Conservation (phyloP, 768 basidiomycete genomes). For the Gymnopilus junonius region DNA sequence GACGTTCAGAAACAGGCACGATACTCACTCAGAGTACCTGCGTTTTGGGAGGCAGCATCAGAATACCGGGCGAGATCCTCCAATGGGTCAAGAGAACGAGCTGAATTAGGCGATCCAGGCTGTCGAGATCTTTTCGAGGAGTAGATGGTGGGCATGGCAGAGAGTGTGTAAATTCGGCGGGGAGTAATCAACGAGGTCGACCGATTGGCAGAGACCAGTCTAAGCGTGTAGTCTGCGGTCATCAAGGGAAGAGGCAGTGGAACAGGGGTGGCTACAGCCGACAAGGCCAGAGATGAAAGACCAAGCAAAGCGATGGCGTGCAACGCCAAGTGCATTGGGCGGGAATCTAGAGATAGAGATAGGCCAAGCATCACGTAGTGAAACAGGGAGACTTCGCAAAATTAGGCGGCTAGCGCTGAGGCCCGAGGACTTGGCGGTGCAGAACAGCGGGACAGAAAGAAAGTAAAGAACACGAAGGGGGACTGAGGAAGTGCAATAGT, state of each 20-base stretch:
- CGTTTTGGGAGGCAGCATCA: slow-evolving; percentile 13
- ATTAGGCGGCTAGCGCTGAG: slow-evolving; percentile 24
- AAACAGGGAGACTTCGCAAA: slow-evolving; percentile 7
- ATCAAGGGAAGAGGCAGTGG: slow-evolving; percentile 36
- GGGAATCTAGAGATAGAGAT: slow-evolving; percentile 24
- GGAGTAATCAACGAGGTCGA: slow-evolving; percentile 12
- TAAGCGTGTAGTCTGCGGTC: slow-evolving; percentile 33
- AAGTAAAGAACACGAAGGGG: slow-evolving; percentile 11
- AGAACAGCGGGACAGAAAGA: slow-evolving; percentile 4
- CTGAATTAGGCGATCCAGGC: background rate
- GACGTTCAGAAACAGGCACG: background rate
- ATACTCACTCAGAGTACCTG: slow-evolving; percentile 34
- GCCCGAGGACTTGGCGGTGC: slow-evolving; percentile 2
- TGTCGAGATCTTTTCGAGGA: background rate
- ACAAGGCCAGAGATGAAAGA: slow-evolving; percentile 31
- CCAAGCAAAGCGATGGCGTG: slow-evolving; percentile 42
- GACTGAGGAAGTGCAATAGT: background rate
- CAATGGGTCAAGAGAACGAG: background rate
- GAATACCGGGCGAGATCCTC: background rate
- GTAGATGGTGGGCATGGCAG: background rate
- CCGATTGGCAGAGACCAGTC: slow-evolving; percentile 23
- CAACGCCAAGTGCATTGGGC: slow-evolving; percentile 42
- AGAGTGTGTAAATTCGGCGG: slow-evolving; percentile 3
- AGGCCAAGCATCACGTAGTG: slow-evolving; percentile 29
- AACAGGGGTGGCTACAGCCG: slow-evolving; percentile 42